Percentiles rank a stretch among this genome's conserved stretches.
Evolutionary conservation across 148 eudicot genomes (phyloP).

Genomic region (Selenicereus undatus): DNA sequence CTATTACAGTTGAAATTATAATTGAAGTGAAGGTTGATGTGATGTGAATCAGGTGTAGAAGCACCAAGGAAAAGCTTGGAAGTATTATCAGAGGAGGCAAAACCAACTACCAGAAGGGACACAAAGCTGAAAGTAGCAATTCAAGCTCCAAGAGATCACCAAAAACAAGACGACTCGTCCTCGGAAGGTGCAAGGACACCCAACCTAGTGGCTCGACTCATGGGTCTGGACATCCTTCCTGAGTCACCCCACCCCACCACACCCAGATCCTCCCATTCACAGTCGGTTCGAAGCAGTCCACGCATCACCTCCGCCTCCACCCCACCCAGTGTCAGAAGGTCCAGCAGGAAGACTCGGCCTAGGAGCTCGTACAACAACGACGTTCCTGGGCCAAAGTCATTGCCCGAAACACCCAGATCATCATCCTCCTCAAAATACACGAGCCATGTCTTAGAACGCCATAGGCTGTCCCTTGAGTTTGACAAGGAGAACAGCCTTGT

Average conservation of each 20-base stretch:
- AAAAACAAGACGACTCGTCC: conserved; percentile 32
- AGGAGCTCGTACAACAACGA: conserved; percentile 4
- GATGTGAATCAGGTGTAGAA: conserved; percentile 38
- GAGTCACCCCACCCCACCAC: conserved; percentile 30
- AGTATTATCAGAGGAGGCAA: conserved; percentile 25
- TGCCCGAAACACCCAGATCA: conserved; percentile 49
- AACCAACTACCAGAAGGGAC: conserved; percentile 24
- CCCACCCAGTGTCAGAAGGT: neutral
- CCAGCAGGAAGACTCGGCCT: neutral
- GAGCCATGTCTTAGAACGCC: conserved; percentile 33
- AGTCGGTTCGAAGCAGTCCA: conserved; percentile 12
- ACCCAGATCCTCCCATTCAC: conserved; percentile 30
- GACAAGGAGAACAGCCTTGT: conserved; percentile 44
- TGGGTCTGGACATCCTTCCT: conserved; percentile 72
- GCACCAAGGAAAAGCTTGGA: conserved; percentile 82
- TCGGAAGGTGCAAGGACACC: conserved; percentile 60
- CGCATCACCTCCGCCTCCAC: neutral
- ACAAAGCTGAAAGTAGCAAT: conserved; percentile 21
- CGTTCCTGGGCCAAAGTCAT: conserved; percentile 20
- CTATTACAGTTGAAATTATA: neutral
- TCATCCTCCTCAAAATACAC: neutral
- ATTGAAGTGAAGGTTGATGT: no score
- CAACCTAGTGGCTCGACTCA: conserved; percentile 56
- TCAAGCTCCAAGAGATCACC: conserved; percentile 23
- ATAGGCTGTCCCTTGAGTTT: conserved; percentile 54